Evolutionary conservation across 108 stramenopile species (phyloP), one percentile per base, ranked within the genome.

Genomic region (Nitzschia palea): DNA sequence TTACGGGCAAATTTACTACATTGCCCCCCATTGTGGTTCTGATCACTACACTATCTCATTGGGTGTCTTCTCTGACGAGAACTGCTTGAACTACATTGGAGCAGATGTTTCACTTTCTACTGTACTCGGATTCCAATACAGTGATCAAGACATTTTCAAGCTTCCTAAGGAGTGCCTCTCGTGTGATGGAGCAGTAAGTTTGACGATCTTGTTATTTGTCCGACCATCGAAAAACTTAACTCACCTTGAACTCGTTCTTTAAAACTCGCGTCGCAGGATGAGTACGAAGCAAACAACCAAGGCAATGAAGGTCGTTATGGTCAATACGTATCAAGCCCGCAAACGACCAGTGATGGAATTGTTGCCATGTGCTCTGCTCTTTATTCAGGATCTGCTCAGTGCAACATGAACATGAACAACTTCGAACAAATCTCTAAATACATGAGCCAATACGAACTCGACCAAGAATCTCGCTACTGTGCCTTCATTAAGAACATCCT

Each of bases 1-100:
- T 30, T 55, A 83, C 45, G 86, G 81, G 27, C 53, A 55, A 53
- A 8, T 18, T 22, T 78, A 63, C 63, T 90, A 86, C 71, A 60
- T 91, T 36, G 85, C 81, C 44, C 88, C 92, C 25, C 82, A 87
- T 35, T 95, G 93, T 61, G 63, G 59, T 17, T 37, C 44, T 10
- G 87, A 90, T 33, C 79, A 77, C 55, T 71, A 69, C 64, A 82
- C 82, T 62, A 82, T 95, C 53, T 78, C 76, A 14, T 67, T 95
- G 20, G 90, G 86, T 29, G 80, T 91, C 18, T 95, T 76, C 70
- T 62, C 78, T 26, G 93, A 95, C 58, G 78, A 91, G 47, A 52
- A 87, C 55, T 95, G 93, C 45, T 70, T 71, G 15, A 80, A 78
- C 64, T 83, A 80, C 66, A 77, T 88, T 53, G 79, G 76, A 1